Evolutionary conservation across 306 rosid genomes (phyloP).

Genomic region (Pyrus bretschneideri): DNA sequence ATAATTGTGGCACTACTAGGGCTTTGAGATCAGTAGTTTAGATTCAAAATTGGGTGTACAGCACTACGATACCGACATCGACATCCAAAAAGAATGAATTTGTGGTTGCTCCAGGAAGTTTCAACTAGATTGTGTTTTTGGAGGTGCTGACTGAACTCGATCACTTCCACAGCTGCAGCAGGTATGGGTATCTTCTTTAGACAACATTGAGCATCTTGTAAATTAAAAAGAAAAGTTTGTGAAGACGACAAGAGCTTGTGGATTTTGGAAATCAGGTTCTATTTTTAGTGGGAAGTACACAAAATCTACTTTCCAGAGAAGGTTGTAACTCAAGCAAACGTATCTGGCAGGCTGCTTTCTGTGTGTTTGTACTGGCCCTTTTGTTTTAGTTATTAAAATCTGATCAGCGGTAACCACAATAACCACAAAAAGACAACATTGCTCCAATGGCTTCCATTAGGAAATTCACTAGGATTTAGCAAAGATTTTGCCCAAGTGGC

Average conservation of each 20-base stretch:
- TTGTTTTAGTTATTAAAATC: not conserved
- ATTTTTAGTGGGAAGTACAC: constrained; percentile 14
- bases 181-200: constrained; percentile 20
- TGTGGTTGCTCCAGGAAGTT: not conserved
- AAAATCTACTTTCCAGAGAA: constrained; percentile 2
- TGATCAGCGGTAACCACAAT: not conserved
- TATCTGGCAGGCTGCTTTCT: not conserved
- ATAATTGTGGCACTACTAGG: not conserved
- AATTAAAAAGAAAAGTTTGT: no score
- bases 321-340: not conserved
- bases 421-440: not conserved
- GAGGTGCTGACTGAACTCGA: not conserved
- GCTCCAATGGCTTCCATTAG: not conserved
- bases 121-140: not conserved
- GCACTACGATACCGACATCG: not conserved
- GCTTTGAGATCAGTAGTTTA: not conserved
- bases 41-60: not conserved
- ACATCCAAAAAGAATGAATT: not conserved
- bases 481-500: not conserved
- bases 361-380: not conserved
- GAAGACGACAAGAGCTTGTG: not conserved
- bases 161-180: constrained; percentile 1
- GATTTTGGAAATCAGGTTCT: constrained; percentile 24
- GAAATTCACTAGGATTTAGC: not conserved
- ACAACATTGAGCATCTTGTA: constrained; percentile 22